Percentiles rank a stretch among this genome's conserved stretches.
Conservation (phyloP, 345 rosid genomes). For the Microthlaspi erraticum region DNA sequence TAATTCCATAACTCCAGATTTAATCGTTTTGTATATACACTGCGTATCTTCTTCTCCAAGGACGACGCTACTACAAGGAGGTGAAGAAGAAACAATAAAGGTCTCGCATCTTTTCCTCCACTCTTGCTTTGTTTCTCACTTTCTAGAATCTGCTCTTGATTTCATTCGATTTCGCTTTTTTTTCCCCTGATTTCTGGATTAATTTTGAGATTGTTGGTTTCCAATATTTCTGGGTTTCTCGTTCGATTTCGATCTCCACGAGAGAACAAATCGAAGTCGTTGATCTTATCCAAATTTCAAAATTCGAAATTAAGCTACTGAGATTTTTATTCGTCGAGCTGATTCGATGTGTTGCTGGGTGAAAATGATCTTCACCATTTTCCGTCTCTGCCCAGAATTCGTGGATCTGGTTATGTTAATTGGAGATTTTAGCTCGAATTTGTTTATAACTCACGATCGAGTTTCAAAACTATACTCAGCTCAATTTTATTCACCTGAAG, state of each 20-base stretch:
- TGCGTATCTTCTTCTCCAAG: slow-evolving; percentile 28
- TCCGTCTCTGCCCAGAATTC: slow-evolving; percentile 23
- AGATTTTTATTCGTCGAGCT: too few relatives aligned
- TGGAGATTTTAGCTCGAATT: background rate
- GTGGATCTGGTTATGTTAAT: slow-evolving; percentile 49
- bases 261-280: slow-evolving; percentile 30
- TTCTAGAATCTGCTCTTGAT: slow-evolving; percentile 19
- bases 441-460: background rate
- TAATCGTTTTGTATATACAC: slow-evolving; percentile 37
- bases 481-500: background rate
- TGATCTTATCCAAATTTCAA: slow-evolving; percentile 32
- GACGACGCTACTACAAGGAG: slow-evolving; percentile 46
- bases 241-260: slow-evolving; percentile 38
- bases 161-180: slow-evolving; percentile 25
- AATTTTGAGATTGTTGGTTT: slow-evolving; percentile 32
- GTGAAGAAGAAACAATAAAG: background rate
- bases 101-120: background rate
- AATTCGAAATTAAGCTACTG: slow-evolving; percentile 24
- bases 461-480: background rate
- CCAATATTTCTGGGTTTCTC: slow-evolving; percentile 37
- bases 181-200: slow-evolving; percentile 28
- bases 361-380: background rate
- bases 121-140: slow-evolving; percentile 4
- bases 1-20: slow-evolving; percentile 19
- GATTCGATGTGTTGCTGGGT: slow-evolving; percentile 10